phyloP scores from a whole-genome alignment of 2,329 filamentous ascomycete genomes.

The Aspergillus fischeri region DNA sequence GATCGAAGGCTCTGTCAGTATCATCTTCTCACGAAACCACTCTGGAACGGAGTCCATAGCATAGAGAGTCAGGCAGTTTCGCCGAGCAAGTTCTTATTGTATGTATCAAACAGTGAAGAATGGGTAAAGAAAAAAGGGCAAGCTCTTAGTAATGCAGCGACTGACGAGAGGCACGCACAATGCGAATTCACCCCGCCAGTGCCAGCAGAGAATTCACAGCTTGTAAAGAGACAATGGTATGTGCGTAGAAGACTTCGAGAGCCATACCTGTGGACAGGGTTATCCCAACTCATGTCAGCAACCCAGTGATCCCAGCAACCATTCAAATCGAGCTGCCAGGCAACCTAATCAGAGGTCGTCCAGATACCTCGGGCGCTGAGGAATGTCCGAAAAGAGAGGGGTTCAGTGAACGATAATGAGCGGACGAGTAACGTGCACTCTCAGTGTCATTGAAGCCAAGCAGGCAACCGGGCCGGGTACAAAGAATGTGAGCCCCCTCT shows the following conservation, averaged over 20 bases:
- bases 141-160: not conserved
- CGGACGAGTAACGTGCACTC: slow-evolving; percentile 17
- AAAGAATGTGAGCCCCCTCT: slow-evolving; percentile 1
- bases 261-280: slow-evolving; percentile 43
- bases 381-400: slow-evolving; percentile 26
- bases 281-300: slow-evolving; percentile 47
- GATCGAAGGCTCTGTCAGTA: slow-evolving; percentile 30
- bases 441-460: slow-evolving; percentile 25
- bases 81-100: not conserved
- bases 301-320: slow-evolving; percentile 33
- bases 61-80: slow-evolving; percentile 5
- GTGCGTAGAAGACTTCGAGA: not conserved
- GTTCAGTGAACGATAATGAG: slow-evolving; percentile 14
- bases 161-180: not conserved
- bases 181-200: not conserved
- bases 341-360: slow-evolving; percentile 25
- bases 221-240: not conserved
- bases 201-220: not conserved
- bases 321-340: slow-evolving; percentile 35
- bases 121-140: not conserved
- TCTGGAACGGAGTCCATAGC: slow-evolving; percentile 5
- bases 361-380: slow-evolving; percentile 19
- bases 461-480: slow-evolving; percentile 11
- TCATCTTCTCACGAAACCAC: slow-evolving; percentile 18
- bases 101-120: not conserved